Percentiles rank a stretch among this genome's conserved stretches.
phyloP scores from a whole-genome alignment of 495 filamentous ascomycete species.

The Daldinia childiae region DNA sequence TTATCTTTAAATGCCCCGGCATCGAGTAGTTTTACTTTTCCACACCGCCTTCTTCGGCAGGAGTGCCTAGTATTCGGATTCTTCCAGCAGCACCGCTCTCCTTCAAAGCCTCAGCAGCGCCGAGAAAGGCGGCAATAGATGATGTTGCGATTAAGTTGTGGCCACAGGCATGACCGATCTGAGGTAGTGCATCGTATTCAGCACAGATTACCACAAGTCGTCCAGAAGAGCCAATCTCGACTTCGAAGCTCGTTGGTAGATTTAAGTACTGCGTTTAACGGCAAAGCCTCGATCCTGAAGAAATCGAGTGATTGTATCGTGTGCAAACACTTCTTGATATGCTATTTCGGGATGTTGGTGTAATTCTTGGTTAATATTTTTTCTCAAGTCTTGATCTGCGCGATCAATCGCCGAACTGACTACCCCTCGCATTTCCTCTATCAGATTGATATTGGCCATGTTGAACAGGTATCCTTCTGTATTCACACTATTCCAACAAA shows the following conservation, averaged over 20 bases:
- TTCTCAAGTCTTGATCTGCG: slow-evolving; percentile 6
- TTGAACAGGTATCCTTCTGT: background rate
- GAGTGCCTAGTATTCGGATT: slow-evolving; percentile 71
- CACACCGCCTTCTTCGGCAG: slow-evolving; percentile 70
- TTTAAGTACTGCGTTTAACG: slow-evolving; percentile 58
- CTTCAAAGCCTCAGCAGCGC: slow-evolving; percentile 61
- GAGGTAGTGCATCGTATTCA: slow-evolving; percentile 62
- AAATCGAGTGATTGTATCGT: slow-evolving; percentile 59
- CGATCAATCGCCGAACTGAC: slow-evolving; percentile 11
- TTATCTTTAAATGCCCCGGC: slow-evolving; percentile 60
- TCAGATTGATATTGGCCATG: background rate
- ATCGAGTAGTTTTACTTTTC: slow-evolving; percentile 61
- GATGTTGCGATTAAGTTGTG: slow-evolving; percentile 74
- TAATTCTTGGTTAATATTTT: slow-evolving; percentile 58
- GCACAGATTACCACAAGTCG: slow-evolving; percentile 65
- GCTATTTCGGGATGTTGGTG: slow-evolving; percentile 64
- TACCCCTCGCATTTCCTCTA: background rate
- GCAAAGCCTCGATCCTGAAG: slow-evolving; percentile 53
- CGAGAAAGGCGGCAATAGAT: slow-evolving; percentile 68
- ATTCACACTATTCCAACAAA: background rate
- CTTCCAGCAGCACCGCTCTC: slow-evolving; percentile 59
- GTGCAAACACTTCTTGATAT: slow-evolving; percentile 63
- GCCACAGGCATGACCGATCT: slow-evolving; percentile 62
- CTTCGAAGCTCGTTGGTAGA: slow-evolving; percentile 63
- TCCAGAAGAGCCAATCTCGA: slow-evolving; percentile 59